These are phyloP conservation scores for Syncephalastrum sp. DNA, from an alignment of 371 early-diverging fungal genomes.

Conservation along the genomic window DNA sequence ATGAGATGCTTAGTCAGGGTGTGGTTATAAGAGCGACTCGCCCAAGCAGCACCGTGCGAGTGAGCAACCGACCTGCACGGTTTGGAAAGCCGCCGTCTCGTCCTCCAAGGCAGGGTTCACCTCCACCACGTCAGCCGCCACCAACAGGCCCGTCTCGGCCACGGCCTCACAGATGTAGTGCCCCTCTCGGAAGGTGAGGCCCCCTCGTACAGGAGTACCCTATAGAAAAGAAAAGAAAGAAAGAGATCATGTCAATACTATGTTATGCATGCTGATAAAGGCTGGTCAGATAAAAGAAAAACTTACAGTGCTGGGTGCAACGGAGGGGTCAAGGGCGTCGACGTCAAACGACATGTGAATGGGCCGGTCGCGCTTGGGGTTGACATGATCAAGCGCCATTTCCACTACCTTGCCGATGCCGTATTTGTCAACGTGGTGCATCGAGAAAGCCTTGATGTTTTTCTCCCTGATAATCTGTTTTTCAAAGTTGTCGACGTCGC, in stretches of 20 bases:
- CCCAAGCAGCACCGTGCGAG: constrained; percentile 81
- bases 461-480: constrained; percentile 78
- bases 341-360: constrained; percentile 95
- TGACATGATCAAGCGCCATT: constrained; percentile 91
- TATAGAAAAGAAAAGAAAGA: constrained; percentile 1
- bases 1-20: no score
- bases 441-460: constrained; percentile 90
- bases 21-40: constrained; percentile 31
- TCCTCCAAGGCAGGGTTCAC: constrained; percentile 91
- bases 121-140: constrained; percentile 92
- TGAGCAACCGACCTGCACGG: constrained; percentile 87
- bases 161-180: constrained; percentile 92
- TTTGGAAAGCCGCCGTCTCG: constrained; percentile 70
- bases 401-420: constrained; percentile 94
- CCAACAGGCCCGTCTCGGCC: constrained; percentile 87
- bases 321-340: constrained; percentile 93
- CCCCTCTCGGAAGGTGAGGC: constrained; percentile 89
- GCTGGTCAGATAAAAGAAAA: no score
- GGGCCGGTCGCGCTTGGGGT: constrained; percentile 77
- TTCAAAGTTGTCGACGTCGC: constrained; percentile 92
- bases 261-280: background rate
- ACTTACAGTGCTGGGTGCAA: constrained; percentile 82
- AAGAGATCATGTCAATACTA: background rate
- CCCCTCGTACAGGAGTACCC: constrained; percentile 97
- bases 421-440: constrained; percentile 96